These are phyloP conservation scores for Amoebophrya sp. DNA, from an alignment of 169 alveolate species.

Conservation along the genomic window DNA sequence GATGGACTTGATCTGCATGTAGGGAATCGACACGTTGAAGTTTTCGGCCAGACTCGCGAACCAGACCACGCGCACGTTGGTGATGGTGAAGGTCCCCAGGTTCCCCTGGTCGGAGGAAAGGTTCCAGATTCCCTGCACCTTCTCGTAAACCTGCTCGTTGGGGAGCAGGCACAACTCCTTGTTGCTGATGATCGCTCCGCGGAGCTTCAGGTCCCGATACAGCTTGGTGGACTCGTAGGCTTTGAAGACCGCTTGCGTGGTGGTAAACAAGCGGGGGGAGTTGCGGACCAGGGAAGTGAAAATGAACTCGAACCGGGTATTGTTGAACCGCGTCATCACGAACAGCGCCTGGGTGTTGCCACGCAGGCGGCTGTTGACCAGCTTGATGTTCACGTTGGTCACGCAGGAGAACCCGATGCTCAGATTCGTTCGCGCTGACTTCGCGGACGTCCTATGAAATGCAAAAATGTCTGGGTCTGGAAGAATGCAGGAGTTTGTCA, in stretches of 20 bases:
- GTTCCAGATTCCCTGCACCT: conserved; percentile 65
- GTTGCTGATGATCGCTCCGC: conserved; percentile 66
- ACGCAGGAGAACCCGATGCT: conserved; percentile 63
- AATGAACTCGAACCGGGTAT: conserved; percentile 62
- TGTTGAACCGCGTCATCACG: conserved; percentile 57
- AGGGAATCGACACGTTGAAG: conserved; percentile 65
- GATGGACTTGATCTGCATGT: conserved; percentile 57
- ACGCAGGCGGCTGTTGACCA: conserved; percentile 58
- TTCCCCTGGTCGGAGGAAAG: conserved; percentile 63
- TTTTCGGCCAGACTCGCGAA: conserved; percentile 64
- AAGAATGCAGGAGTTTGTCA: too few relatives aligned
- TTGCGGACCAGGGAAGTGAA: conserved; percentile 62
- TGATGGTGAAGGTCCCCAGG: conserved; percentile 40
- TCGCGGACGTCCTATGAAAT: too few relatives aligned
- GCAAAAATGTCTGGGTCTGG: too few relatives aligned
- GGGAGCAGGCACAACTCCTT: conserved; percentile 57
- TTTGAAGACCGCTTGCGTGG: conserved; percentile 61
- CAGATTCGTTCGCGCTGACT: conserved; percentile 53
- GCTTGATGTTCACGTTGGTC: conserved; percentile 56
- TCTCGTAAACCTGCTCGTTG: conserved; percentile 57
- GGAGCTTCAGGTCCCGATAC: conserved; percentile 61
- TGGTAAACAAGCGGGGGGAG: conserved; percentile 62
- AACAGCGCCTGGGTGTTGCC: conserved; percentile 58
- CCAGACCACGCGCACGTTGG: conserved; percentile 59
- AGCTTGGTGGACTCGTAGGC: conserved; percentile 63